Evolutionary conservation across 2,329 filamentous ascomycete genomes (phyloP).

Genomic region (Xylariaceae sp.): DNA sequence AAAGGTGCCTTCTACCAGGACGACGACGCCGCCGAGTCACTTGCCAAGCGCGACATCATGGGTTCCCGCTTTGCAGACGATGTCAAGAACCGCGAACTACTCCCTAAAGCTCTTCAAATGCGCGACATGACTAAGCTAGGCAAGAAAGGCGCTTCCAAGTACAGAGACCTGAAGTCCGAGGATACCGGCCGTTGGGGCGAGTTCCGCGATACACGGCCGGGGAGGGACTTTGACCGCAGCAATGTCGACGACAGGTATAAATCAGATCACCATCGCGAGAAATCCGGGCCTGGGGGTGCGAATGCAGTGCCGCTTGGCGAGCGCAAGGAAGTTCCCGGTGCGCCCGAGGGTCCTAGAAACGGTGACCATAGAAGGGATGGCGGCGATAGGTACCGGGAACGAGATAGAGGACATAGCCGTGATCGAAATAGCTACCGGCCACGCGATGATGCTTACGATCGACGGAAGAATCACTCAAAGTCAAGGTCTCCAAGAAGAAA

Average conservation of each 20-base stretch:
- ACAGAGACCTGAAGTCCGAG: constrained; percentile 85
- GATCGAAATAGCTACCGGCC: constrained; percentile 43
- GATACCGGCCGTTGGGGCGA: constrained; percentile 90
- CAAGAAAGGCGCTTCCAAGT: constrained; percentile 88
- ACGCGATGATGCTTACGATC: constrained; percentile 44
- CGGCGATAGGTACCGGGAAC: constrained; percentile 34
- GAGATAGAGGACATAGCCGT: constrained; percentile 39
- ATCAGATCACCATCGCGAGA: constrained; percentile 63
- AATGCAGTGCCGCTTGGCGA: constrained; percentile 75
- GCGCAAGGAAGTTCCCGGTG: constrained; percentile 51
- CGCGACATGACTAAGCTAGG: constrained; percentile 93
- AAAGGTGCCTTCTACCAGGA: constrained; percentile 95
- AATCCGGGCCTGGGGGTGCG: constrained; percentile 62
- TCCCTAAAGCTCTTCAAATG: constrained; percentile 92
- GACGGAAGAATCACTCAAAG: constrained; percentile 51
- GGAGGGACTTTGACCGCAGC: constrained; percentile 48
- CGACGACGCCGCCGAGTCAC: constrained; percentile 74
- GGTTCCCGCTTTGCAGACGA: constrained; percentile 84
- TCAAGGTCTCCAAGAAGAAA: constrained; percentile 60
- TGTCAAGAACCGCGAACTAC: constrained; percentile 76
- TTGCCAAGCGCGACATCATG: constrained; percentile 85
- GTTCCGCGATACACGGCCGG: constrained; percentile 58
- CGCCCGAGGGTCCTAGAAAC: constrained; percentile 50
- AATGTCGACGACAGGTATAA: constrained; percentile 71
- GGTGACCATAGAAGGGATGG: constrained; percentile 36